Conservation (phyloP, 345 rosid species). For the Eucalyptus rudis region DNA sequence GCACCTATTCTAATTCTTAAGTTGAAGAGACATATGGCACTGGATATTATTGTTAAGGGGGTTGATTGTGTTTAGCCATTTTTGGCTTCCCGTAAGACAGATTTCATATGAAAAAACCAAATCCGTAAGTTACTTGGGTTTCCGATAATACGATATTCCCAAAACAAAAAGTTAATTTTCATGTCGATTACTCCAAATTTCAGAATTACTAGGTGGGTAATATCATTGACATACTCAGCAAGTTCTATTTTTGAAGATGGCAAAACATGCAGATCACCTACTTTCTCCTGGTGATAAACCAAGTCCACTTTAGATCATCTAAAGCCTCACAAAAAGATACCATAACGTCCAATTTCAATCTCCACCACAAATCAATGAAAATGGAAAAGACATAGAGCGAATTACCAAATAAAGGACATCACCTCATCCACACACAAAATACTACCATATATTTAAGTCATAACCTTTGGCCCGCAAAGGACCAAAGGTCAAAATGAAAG, state of each 20-base stretch:
- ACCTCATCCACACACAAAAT: neutral
- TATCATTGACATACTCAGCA: neutral
- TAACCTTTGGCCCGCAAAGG: neutral
- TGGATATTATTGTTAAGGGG: neutral
- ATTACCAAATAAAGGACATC: neutral
- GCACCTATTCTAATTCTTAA: neutral
- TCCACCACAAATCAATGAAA: neutral
- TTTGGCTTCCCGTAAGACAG: neutral
- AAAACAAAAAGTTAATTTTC: neutral
- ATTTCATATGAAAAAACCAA: neutral
- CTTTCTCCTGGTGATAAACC: no score
- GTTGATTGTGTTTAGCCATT: neutral
- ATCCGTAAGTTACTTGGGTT: neutral
- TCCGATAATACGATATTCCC: neutral
- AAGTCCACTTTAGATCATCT: neutral
- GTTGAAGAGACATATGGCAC: neutral
- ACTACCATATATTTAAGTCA: neutral
- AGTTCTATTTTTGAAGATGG: neutral
- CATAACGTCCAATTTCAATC: neutral
- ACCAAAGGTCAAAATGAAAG: neutral
- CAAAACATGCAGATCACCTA: no score
- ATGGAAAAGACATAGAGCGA: neutral
- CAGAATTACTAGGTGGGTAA: neutral
- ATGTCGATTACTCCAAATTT: neutral
- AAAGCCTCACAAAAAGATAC: neutral